Evolutionary conservation across 352 stramenopile species (phyloP).

Genomic region (Pythium pyrilobum): DNA sequence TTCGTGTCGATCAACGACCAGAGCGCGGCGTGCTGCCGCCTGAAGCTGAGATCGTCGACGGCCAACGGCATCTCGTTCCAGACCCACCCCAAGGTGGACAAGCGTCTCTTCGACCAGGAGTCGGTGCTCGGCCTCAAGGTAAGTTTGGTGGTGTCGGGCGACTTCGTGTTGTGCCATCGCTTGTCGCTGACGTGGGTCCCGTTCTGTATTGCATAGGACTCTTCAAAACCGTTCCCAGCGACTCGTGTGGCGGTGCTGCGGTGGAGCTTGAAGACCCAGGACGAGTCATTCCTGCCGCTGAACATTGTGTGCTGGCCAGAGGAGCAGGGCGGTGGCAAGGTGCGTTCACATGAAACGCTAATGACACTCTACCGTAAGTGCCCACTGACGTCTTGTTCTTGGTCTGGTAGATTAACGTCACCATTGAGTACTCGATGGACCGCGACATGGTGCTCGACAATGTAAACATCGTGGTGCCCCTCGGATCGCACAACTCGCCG

Average conservation of each 20-base stretch:
- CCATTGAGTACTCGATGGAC: constrained; percentile 85
- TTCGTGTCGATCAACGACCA: constrained; percentile 82
- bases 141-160: neutral
- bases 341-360: too few relatives aligned
- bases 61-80: constrained; percentile 76
- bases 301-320: constrained; percentile 89
- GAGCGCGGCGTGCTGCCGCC: constrained; percentile 53
- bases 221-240: constrained; percentile 77
- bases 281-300: constrained; percentile 78
- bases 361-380: too few relatives aligned
- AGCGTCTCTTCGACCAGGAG: constrained; percentile 81
- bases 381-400: too few relatives aligned
- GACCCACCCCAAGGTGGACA: constrained; percentile 87
- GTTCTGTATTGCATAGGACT: constrained; percentile 26
- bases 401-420: constrained; percentile 80
- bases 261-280: constrained; percentile 85
- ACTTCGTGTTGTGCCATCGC: too few relatives aligned
- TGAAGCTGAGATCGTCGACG: constrained; percentile 64
- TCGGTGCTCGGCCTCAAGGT: constrained; percentile 73
- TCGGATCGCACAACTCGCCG: constrained; percentile 64
- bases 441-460: constrained; percentile 87
- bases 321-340: constrained; percentile 78
- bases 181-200: too few relatives aligned
- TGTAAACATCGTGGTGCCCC: constrained; percentile 80
- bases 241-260: constrained; percentile 76